Percentiles rank a stretch among this genome's conserved stretches.
phyloP scores from a whole-genome alignment of 192 early-diverging fungal genomes.

The Coemansia sp. region DNA sequence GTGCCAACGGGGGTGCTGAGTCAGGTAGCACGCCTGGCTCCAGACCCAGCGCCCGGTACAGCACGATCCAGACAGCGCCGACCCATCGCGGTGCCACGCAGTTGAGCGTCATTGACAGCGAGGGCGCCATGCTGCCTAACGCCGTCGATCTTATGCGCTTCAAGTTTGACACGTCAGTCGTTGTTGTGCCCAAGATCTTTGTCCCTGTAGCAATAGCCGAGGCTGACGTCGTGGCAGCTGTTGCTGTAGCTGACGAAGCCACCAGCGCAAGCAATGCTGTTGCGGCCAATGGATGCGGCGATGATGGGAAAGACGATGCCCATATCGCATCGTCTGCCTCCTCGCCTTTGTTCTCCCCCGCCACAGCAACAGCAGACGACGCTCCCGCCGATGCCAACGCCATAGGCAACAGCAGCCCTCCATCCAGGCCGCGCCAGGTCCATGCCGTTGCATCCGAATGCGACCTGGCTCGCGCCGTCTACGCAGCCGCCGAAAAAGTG shows the following conservation, averaged over 20 bases:
- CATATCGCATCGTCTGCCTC: background rate
- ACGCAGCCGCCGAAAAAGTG: constrained; percentile 44
- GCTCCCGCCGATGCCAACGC: background rate
- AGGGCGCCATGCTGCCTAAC: constrained; percentile 21
- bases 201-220: background rate
- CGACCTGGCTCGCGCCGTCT: constrained; percentile 46
- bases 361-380: background rate
- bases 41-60: constrained; percentile 12
- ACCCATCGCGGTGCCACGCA: constrained; percentile 13
- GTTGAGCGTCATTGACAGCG: constrained; percentile 16
- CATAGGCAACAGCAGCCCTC: too few species aligned
- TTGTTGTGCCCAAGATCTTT: constrained; percentile 48
- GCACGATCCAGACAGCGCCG: constrained; percentile 18
- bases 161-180: constrained; percentile 30
- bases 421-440: too few species aligned
- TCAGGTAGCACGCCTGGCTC: background rate
- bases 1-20: constrained; percentile 4
- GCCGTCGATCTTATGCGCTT: constrained; percentile 48
- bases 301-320: background rate
- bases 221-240: background rate
- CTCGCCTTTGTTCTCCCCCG: background rate
- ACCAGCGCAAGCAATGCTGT: background rate
- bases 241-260: background rate
- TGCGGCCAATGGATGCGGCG: too few species aligned
- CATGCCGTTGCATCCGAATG: constrained; percentile 18